Evolutionary conservation across 257 asterid species (phyloP).

Genomic region (Dorcoceras hygrometricum): DNA sequence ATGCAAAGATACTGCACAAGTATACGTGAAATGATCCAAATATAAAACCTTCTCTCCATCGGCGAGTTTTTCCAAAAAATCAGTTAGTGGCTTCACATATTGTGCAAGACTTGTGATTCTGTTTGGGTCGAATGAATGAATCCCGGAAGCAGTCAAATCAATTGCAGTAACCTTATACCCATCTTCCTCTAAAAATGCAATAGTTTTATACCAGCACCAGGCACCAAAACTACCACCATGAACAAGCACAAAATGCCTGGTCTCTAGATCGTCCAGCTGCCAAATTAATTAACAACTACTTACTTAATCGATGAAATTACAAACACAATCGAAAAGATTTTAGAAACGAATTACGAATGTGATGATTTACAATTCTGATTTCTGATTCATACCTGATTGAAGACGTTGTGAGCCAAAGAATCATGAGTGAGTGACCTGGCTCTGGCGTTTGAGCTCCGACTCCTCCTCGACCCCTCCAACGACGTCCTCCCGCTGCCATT

Average conservation of each 20-base stretch:
- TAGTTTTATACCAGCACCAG: slow-evolving; percentile 99
- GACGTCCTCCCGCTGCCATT: slow-evolving; percentile 45
- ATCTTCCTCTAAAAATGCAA: slow-evolving; percentile 79
- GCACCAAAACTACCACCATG: slow-evolving; percentile 99
- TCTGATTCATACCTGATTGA: too few species aligned
- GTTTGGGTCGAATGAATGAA: slow-evolving; percentile 86
- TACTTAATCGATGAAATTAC: too few species aligned
- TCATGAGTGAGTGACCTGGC: slow-evolving; percentile 77
- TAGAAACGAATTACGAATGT: too few species aligned
- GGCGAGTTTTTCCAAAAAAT: slow-evolving; percentile 60
- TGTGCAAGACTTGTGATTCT: slow-evolving; percentile 71
- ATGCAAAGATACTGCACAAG: too few species aligned
- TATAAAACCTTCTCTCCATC: slow-evolving; percentile 77
- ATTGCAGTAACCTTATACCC: slow-evolving; percentile 95
- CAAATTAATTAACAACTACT: slow-evolving; percentile 6
- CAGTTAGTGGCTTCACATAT: slow-evolving; percentile 82
- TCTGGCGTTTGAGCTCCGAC: slow-evolving; percentile 82
- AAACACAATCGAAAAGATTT: too few species aligned
- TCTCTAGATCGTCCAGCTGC: slow-evolving; percentile 69
- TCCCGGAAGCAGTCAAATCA: slow-evolving; percentile 94
- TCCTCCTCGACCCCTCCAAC: slow-evolving; percentile 80
- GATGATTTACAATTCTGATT: too few species aligned
- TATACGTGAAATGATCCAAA: slow-evolving; percentile 18
- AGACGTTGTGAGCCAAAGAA: too few species aligned
- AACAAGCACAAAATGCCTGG: slow-evolving; percentile 85